Percentiles rank a stretch among this genome's conserved stretches.
Evolutionary conservation across 257 asterid genomes (phyloP).

Genomic region (Misopates orontium): DNA sequence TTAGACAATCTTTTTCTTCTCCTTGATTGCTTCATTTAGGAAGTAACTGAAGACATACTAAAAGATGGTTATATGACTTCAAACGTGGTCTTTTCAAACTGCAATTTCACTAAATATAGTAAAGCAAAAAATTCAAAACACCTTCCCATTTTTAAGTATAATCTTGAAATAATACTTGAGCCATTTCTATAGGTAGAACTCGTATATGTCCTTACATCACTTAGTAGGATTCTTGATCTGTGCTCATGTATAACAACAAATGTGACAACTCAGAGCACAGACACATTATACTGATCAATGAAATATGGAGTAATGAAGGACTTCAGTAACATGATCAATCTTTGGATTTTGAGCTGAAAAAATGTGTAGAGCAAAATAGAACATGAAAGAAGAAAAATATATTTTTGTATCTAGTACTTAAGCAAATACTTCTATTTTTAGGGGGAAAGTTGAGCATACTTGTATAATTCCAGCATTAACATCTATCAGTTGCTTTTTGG

Average conservation of each 20-base stretch:
- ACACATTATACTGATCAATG: neutral
- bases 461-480: conserved; percentile 2
- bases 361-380: neutral
- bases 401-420: neutral
- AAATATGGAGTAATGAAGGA: neutral
- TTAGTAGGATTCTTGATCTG: neutral
- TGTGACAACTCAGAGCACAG: conserved; percentile 9
- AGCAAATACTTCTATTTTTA: neutral
- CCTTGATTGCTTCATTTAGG: neutral
- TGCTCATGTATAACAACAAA: neutral
- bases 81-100: neutral
- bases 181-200: neutral
- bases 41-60: neutral
- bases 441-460: neutral
- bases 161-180: neutral
- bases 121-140: neutral
- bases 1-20: neutral
- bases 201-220: neutral
- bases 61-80: neutral
- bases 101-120: neutral
- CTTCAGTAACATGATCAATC: conserved; percentile 1
- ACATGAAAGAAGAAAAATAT: neutral
- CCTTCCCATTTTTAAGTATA: neutral
- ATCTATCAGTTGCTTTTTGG: conserved; percentile 17
- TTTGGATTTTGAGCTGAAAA: neutral